phyloP scores from a whole-genome alignment of 495 filamentous ascomycete species.

The Collariella sp. region DNA sequence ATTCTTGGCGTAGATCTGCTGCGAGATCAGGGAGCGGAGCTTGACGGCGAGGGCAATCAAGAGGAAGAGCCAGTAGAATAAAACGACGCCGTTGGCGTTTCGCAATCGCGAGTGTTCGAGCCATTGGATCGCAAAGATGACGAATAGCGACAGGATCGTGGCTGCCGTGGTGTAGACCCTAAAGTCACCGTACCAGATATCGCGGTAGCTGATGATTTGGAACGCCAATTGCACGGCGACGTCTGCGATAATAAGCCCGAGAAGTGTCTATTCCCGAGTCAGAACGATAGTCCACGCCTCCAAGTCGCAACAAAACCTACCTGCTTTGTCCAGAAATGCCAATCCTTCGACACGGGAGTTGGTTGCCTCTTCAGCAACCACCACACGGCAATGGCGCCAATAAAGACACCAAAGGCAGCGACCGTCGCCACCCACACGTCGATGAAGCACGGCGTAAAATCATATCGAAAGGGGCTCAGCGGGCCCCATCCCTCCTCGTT shows the following conservation, averaged over 20 bases:
- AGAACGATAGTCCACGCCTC: constrained; percentile 14
- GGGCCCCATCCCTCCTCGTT: constrained; percentile 95
- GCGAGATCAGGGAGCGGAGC: constrained; percentile 75
- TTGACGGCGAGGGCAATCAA: constrained; percentile 75
- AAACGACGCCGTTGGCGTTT: constrained; percentile 82
- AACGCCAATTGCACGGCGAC: constrained; percentile 65
- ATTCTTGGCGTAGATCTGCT: constrained; percentile 55
- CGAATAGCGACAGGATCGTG: constrained; percentile 65
- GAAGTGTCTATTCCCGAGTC: constrained; percentile 46
- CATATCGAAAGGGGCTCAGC: constrained; percentile 69
- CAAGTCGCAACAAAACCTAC: constrained; percentile 38
- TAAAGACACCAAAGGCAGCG: constrained; percentile 65
- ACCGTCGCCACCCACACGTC: constrained; percentile 74
- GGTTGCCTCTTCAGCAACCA: constrained; percentile 57
- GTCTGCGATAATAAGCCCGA: constrained; percentile 58
- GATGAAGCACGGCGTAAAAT: constrained; percentile 94
- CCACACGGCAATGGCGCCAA: constrained; percentile 67
- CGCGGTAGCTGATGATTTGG: constrained; percentile 62
- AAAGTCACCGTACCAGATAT: constrained; percentile 73
- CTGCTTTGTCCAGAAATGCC: constrained; percentile 93
- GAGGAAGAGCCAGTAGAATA: constrained; percentile 95
- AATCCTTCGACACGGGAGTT: constrained; percentile 66
- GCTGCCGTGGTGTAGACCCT: constrained; percentile 80
- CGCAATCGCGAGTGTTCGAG: constrained; percentile 82
- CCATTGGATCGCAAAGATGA: constrained; percentile 84